Percentiles rank a stretch among this genome's conserved stretches.
These are phyloP conservation scores for Entomortierella beljakovae DNA, from an alignment of 192 early-diverging fungal genomes.

Conservation along the genomic window DNA sequence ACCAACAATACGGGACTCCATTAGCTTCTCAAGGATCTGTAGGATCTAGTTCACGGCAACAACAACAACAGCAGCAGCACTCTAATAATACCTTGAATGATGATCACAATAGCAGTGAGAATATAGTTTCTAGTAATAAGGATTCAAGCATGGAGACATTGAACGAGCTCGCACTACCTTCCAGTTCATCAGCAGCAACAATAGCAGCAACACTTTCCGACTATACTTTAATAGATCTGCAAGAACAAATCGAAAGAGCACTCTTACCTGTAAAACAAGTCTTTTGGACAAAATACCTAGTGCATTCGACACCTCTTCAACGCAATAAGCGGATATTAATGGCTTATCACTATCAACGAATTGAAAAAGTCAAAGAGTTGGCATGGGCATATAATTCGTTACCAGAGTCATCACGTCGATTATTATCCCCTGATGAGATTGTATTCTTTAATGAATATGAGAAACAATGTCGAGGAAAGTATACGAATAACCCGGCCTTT, in stretches of 20 bases:
- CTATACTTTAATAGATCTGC: slow-evolving; percentile 12
- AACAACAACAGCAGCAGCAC: background rate
- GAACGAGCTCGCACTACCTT: background rate
- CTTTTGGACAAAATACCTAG: slow-evolving; percentile 54
- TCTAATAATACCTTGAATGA: background rate
- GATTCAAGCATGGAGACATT: background rate
- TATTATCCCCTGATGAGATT: slow-evolving; percentile 65
- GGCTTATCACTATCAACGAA: slow-evolving; percentile 84
- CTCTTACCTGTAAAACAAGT: slow-evolving; percentile 43
- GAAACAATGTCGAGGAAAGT: slow-evolving; percentile 68
- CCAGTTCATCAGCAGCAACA: background rate
- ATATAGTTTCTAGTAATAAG: too few species aligned
- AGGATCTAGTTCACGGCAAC: background rate
- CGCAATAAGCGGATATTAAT: slow-evolving; percentile 92
- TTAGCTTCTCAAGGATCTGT: background rate
- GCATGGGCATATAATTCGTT: slow-evolving; percentile 63
- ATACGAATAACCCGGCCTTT: slow-evolving; percentile 64
- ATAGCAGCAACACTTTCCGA: too few species aligned
- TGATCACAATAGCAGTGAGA: too few species aligned
- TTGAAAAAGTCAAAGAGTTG: slow-evolving; percentile 74
- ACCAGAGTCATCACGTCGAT: slow-evolving; percentile 17
- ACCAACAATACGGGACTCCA: slow-evolving; percentile 5
- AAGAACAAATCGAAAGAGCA: slow-evolving; percentile 18
- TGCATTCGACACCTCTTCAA: slow-evolving; percentile 69
- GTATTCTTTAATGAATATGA: slow-evolving; percentile 75